These are phyloP conservation scores for Candida hungchunana DNA, from an alignment of 805 yeast genomes.

Conservation along the genomic window DNA sequence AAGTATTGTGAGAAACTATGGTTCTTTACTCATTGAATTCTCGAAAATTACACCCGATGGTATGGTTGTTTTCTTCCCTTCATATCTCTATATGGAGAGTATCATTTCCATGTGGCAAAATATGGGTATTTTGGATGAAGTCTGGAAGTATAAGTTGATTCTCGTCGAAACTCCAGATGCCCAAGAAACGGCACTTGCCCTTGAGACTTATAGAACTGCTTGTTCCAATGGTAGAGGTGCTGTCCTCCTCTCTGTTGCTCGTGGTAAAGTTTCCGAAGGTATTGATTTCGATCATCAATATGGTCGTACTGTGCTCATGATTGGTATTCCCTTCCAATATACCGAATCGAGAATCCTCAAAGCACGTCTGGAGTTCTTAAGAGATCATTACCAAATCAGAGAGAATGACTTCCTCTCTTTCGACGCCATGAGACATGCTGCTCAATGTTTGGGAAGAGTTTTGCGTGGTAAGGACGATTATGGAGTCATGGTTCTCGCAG, in stretches of 20 bases:
- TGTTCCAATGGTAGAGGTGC: conserved; percentile 98
- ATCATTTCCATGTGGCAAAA: conserved; percentile 98
- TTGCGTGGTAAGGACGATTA: conserved; percentile 97
- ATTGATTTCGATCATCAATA: conserved; percentile 98
- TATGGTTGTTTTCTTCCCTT: conserved; percentile 94
- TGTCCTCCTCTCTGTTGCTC: conserved; percentile 90
- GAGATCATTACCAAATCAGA: conserved; percentile 88
- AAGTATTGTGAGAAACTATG: conserved; percentile 94
- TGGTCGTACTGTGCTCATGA: conserved; percentile 96
- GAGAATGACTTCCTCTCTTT: conserved; percentile 94
- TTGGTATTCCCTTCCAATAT: conserved; percentile 98
- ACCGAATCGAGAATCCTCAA: conserved; percentile 95
- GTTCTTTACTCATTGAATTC: conserved; percentile 86
- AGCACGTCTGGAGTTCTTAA: conserved; percentile 87
- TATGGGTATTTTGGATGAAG: conserved; percentile 97
- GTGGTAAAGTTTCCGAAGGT: conserved; percentile 98
- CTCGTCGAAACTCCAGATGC: conserved; percentile 98
- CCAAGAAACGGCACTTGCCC: conserved; percentile 92
- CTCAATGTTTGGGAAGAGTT: conserved; percentile 97
- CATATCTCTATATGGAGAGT: conserved; percentile 95
- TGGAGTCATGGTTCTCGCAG: conserved; percentile 98
- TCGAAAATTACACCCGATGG: conserved; percentile 98
- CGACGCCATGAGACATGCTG: conserved; percentile 99
- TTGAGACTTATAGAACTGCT: conserved; percentile 93
- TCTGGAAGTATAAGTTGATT: conserved; percentile 94